These are phyloP conservation scores for Calamus simplicifolius DNA, from an alignment of 176 grass and related monocot genomes.

Conservation along the genomic window DNA sequence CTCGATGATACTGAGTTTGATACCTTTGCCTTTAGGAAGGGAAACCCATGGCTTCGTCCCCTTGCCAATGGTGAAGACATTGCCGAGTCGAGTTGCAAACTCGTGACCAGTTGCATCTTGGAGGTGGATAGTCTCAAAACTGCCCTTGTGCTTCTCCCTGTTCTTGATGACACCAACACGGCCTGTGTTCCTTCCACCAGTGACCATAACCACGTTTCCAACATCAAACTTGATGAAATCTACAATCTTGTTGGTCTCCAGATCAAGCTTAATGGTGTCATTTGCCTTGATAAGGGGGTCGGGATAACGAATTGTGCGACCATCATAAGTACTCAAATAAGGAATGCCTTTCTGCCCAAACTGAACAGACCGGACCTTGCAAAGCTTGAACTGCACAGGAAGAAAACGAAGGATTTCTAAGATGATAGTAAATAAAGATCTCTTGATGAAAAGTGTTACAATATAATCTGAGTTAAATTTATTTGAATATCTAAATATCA, in stretches of 20 bases:
- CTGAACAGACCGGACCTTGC: conserved; percentile 17
- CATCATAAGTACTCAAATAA: conserved; percentile 24
- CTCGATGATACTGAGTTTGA: conserved; percentile 27
- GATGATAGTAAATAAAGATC: not conserved
- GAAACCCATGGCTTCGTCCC: conserved; percentile 24
- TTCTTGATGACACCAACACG: conserved; percentile 27
- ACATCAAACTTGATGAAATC: conserved; percentile 32
- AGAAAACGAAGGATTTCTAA: not conserved
- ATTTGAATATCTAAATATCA: no score
- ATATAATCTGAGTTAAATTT: no score
- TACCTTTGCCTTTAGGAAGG: conserved; percentile 25
- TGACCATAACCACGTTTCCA: conserved; percentile 27
- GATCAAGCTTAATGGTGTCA: conserved; percentile 22
- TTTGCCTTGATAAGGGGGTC: conserved; percentile 29
- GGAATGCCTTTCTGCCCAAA: conserved; percentile 27
- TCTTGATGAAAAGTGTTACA: no score
- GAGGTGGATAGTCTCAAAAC: conserved; percentile 22
- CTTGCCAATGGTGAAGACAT: conserved; percentile 23
- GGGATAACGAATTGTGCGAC: conserved; percentile 22
- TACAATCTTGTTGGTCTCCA: conserved; percentile 20
- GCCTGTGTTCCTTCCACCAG: conserved; percentile 24
- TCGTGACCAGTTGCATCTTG: conserved; percentile 25
- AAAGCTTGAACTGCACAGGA: conserved; percentile 18
- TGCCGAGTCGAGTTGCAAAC: conserved; percentile 24
- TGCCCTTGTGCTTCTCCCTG: conserved; percentile 28